Evolutionary conservation across 1,284 basidiomycete species (phyloP), one percentile per base, ranked within the genome.

Genomic region (Cutaneotrichosporon daszewskae): DNA sequence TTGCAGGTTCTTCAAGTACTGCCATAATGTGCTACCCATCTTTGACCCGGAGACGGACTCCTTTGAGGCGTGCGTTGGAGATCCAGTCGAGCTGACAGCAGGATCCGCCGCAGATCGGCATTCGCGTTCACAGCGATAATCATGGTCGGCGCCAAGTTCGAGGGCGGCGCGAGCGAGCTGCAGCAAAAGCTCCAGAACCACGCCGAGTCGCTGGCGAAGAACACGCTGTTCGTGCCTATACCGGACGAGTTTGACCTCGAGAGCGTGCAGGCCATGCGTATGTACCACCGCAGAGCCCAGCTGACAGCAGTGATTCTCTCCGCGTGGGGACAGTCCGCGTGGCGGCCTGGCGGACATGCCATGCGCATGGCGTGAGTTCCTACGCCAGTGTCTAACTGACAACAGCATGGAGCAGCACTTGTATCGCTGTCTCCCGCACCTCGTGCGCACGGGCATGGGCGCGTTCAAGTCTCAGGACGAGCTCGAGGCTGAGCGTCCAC

Each of bases 291-390:
- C 53, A 55, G 57, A 29, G 22, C 16, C 27, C 8, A 43, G 17
- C 32, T 20, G 20, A 17, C 32, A 58, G n/a, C n/a, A n/a, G 53
- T 68, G 31, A 44, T 66, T 6, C 55, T 66, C 22, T 54, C 60
- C 2, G 55, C 58, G 2, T 68, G 59, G 58, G 62, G 62, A 16
- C 59, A 64, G 19, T 60, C 57, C 13, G 50, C 48, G 25, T 66
- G 60, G 56, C 45, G 62, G 25, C 60, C 63, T 8, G 62, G 53
- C 18, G 62, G 61, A 4, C 88, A 91, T 70, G 87, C 87, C 13
- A 82, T 91, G 12, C 79, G 88, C 35, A 89, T 92, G 83, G 88
- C 85, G n/a, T n/a, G n/a, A n/a, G n/a, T n/a, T n/a, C n/a, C n/a
- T n/a, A n/a, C n/a, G n/a, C n/a, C n/a, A n/a, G n/a, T n/a, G n/a